Evolutionary conservation across 352 stramenopile species (phyloP), one percentile per base, ranked within the genome.

Genomic region (Pythium monospermum): DNA sequence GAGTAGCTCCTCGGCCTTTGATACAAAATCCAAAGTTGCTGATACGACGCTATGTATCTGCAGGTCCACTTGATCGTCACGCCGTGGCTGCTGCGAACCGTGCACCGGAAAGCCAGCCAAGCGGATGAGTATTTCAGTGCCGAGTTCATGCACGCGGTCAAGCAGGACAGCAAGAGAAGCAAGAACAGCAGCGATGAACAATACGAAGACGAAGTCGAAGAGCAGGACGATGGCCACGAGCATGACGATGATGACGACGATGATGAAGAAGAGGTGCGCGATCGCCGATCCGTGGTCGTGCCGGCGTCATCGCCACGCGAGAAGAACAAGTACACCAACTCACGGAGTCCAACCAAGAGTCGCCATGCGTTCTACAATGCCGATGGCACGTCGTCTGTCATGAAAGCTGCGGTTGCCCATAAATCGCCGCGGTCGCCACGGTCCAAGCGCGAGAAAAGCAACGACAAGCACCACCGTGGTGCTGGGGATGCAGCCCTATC

Each of bases 61-160:
- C 36, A 87, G 77, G 58, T 79, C n/a, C 77, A 87, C 52, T 49
- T 89, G 32, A 51, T 85, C 8, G 52, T 80, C 19, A 71, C 64
- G 4, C 77, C 75, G 23, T 85, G 75, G 73, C 48, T 89, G 11
- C 53, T 89, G 16, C 63, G 75, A 28, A 89, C 77, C 15, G 72
- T 89, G 27, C 73, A 89, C 21, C 69, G 73, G 12, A 89, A 89
- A 28, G 73, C 67, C 0, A 85, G 63, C 0, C 75, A 89, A 30
- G 77, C 77, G 12, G 73, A 89, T 26, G 65, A 83, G 38, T 83
- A 83, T 57, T 89, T 80, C 45, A 67, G 74, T 7, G 74, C 74
- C 5, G 74, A 88, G 55, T 88, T 88, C 48, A 66, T 86, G 18
- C 66, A 69, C 22, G 64, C 79, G 36, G 64, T 79, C 30, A 67